Conservation (phyloP, 2,329 filamentous ascomycete genomes). For the Raffaelea deltoideospora region DNA sequence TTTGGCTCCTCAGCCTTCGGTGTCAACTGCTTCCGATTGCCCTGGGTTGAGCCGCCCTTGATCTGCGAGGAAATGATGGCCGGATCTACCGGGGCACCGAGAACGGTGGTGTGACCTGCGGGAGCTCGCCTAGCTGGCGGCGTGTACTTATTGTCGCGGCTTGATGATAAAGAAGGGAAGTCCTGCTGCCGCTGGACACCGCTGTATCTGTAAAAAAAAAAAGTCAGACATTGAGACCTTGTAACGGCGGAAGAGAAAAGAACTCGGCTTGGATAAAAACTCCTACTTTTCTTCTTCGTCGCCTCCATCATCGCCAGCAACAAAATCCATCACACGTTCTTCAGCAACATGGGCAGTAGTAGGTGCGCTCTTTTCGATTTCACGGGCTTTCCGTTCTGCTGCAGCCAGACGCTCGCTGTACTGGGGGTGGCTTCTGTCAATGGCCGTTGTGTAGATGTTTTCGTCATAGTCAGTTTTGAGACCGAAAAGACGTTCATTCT, state of each 20-base stretch:
- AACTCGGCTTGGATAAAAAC: slow-evolving; percentile 1
- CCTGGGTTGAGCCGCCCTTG: slow-evolving; percentile 23
- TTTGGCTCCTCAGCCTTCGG: slow-evolving; percentile 23
- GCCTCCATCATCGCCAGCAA: slow-evolving; percentile 47
- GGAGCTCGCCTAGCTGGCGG: slow-evolving; percentile 78
- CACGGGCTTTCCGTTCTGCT: slow-evolving; percentile 71
- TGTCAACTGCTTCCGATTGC: slow-evolving; percentile 20
- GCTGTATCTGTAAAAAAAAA: slow-evolving; percentile 51
- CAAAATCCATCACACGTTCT: slow-evolving; percentile 61
- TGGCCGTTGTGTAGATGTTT: slow-evolving; percentile 82
- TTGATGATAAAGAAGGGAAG: slow-evolving; percentile 46
- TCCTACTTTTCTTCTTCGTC: slow-evolving; percentile 87
- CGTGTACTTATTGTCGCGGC: slow-evolving; percentile 60
- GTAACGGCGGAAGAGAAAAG: background rate
- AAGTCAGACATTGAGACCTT: background rate
- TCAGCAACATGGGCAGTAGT: slow-evolving; percentile 76
- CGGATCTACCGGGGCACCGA: slow-evolving; percentile 67
- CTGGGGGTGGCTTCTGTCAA: slow-evolving; percentile 69
- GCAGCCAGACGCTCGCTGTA: slow-evolving; percentile 65
- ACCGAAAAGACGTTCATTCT: slow-evolving; percentile 77
- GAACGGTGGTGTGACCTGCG: slow-evolving; percentile 55
- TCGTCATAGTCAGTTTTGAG: slow-evolving; percentile 85
- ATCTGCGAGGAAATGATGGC: slow-evolving; percentile 85
- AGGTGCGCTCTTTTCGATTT: slow-evolving; percentile 67
- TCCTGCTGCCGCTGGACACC: slow-evolving; percentile 67